Percentiles rank a stretch among this genome's conserved stretches.
Evolutionary conservation across 2,329 filamentous ascomycete species (phyloP).

Genomic region (Verticillium tricorpus): DNA sequence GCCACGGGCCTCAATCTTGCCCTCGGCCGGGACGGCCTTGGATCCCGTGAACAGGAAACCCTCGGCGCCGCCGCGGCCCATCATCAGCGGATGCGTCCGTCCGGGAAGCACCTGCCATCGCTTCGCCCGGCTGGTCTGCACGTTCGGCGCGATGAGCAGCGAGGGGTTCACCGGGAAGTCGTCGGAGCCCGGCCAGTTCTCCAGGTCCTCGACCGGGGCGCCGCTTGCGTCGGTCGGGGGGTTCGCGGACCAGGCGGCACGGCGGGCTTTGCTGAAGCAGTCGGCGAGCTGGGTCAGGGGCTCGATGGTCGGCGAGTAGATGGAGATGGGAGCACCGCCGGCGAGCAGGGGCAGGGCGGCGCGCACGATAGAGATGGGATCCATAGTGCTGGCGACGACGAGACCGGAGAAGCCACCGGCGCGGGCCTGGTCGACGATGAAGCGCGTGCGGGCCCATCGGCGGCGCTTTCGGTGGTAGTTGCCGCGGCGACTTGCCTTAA

Average conservation of each 20-base stretch:
- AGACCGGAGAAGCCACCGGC: conserved; percentile 78
- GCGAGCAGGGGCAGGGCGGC: conserved; percentile 74
- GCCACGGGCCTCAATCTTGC: conserved; percentile 77
- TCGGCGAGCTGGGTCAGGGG: conserved; percentile 74
- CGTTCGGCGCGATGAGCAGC: conserved; percentile 68
- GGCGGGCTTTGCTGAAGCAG: conserved; percentile 74
- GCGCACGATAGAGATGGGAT: conserved; percentile 70
- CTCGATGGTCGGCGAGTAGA: conserved; percentile 80
- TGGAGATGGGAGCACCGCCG: conserved; percentile 77
- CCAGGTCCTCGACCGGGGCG: conserved; percentile 43
- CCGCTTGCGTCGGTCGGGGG: conserved; percentile 42
- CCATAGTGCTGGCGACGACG: conserved; percentile 77
- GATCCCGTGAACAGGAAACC: conserved; percentile 86
- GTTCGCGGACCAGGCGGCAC: conserved; percentile 65
- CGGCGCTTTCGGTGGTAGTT: conserved; percentile 86
- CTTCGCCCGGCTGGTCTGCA: conserved; percentile 76
- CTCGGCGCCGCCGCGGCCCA: conserved; percentile 77
- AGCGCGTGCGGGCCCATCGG: conserved; percentile 68
- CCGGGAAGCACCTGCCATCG: conserved; percentile 90
- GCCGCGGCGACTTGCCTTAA: conserved; percentile 79
- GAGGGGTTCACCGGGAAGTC: conserved; percentile 89
- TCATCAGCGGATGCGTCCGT: conserved; percentile 93
- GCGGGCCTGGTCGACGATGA: conserved; percentile 70
- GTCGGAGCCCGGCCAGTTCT: conserved; percentile 54
- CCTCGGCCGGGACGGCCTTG: conserved; percentile 73